Evolutionary conservation across 371 early-diverging fungal species (phyloP).

Genomic region (Circinella umbellata): DNA sequence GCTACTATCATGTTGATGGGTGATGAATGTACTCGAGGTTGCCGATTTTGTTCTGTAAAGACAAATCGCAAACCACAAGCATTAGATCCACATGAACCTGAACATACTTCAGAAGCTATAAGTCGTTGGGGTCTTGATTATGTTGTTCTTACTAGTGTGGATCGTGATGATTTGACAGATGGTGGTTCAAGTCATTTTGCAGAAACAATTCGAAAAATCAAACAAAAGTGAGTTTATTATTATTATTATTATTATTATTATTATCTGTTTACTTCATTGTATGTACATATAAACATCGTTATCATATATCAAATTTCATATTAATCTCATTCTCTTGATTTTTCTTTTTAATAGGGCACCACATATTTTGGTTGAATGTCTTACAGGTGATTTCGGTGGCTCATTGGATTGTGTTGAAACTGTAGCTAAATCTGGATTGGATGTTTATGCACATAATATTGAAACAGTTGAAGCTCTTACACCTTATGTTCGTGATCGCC

Average conservation of each 20-base stretch:
- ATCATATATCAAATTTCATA: too few relatives aligned
- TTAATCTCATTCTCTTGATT: background rate
- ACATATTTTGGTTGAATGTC: conserved; percentile 93
- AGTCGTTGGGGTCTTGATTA: conserved; percentile 97
- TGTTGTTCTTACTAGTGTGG: conserved; percentile 96
- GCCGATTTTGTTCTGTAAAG: conserved; percentile 98
- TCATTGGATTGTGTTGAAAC: conserved; percentile 75
- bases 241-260: too few relatives aligned
- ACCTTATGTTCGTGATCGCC: conserved; percentile 91
- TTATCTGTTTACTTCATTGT: too few relatives aligned
- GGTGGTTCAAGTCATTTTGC: conserved; percentile 97
- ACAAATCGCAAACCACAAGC: conserved; percentile 89
- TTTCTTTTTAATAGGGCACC: conserved; percentile 66
- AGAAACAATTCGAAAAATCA: conserved; percentile 85
- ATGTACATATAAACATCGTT: too few relatives aligned
- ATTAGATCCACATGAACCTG: conserved; percentile 93
- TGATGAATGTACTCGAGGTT: conserved; percentile 97
- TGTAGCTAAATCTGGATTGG: conserved; percentile 90
- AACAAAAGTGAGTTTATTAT: conserved; percentile 65
- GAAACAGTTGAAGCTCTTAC: conserved; percentile 96
- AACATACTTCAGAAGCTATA: conserved; percentile 94
- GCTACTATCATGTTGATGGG: conserved; percentile 99
- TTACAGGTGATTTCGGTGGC: conserved; percentile 96
- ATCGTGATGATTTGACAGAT: conserved; percentile 95
- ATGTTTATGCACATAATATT: conserved; percentile 98